Evolutionary conservation across 495 filamentous ascomycete species (phyloP).

Genomic region (Aspergillus panamensis): DNA sequence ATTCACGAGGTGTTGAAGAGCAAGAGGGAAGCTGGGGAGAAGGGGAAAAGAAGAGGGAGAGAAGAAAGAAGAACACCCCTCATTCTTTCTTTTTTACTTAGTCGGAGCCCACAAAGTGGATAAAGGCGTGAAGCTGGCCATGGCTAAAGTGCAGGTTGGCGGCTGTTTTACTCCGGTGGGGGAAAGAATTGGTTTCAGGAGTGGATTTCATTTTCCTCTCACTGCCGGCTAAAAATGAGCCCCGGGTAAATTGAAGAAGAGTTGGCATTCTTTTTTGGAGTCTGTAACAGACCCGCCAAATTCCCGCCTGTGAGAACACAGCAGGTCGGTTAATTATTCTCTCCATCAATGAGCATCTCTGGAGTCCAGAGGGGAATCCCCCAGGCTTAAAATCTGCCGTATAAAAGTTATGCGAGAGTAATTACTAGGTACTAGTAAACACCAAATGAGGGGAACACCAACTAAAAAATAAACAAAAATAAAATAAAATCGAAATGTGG

Average conservation of each 20-base stretch:
- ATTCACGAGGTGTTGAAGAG: constrained; percentile 4
- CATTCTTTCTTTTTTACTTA: background rate
- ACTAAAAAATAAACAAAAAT: constrained; percentile 1
- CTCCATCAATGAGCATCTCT: background rate
- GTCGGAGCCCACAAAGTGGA: constrained; percentile 1
- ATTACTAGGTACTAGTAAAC: no score
- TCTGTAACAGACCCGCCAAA: background rate
- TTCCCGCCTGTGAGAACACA: constrained; percentile 7
- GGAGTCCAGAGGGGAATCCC: background rate
- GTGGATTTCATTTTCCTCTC: no score
- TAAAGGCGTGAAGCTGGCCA: constrained; percentile 3
- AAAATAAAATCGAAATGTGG: background rate
- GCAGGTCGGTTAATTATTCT: background rate
- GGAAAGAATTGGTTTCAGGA: no score
- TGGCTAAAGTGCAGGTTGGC: constrained; percentile 12
- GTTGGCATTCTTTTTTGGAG: background rate
- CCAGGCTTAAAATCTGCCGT: background rate
- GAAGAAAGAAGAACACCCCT: constrained; percentile 1
- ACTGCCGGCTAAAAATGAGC: constrained; percentile 17
- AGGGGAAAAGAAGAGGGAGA: constrained; percentile 2
- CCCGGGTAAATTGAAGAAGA: constrained; percentile 9
- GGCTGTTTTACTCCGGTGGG: constrained; percentile 6
- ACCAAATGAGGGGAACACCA: constrained; percentile 3
- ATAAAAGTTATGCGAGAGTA: background rate
- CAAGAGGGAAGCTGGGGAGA: constrained; percentile 1